These are phyloP conservation scores for Cytospora piceicola DNA, from an alignment of 2,329 filamentous ascomycete genomes.

Conservation along the genomic window DNA sequence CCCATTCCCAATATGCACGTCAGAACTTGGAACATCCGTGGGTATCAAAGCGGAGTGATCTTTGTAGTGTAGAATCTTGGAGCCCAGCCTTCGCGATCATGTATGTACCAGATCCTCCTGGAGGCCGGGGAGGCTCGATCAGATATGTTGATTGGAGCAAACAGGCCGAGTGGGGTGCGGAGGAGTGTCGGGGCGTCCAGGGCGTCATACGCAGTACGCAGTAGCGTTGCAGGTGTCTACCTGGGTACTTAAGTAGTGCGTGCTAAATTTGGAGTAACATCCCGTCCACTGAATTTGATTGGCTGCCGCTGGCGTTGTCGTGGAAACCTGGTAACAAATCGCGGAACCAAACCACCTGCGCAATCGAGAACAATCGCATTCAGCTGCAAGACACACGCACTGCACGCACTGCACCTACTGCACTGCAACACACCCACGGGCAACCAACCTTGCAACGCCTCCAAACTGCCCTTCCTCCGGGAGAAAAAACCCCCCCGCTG, in stretches of 20 bases:
- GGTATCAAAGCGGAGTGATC: background rate
- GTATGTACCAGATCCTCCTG: background rate
- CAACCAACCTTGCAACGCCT: background rate
- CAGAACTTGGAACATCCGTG: background rate
- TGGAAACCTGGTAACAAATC: background rate
- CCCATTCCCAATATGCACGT: background rate
- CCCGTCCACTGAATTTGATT: background rate
- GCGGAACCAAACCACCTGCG: background rate
- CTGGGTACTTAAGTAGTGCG: background rate
- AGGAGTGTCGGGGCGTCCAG: too few relatives aligned
- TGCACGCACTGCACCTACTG: too few relatives aligned
- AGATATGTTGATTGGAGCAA: background rate
- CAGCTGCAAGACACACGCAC: background rate
- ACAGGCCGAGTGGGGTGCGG: background rate
- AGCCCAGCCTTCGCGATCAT: background rate
- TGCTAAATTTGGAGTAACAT: background rate
- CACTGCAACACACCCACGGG: too few relatives aligned
- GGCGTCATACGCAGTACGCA: background rate
- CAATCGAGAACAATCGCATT: background rate
- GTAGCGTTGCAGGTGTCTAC: background rate
- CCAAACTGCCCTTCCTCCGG: background rate
- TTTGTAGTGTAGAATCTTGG: too few relatives aligned
- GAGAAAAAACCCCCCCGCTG: background rate
- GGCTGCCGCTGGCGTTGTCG: background rate
- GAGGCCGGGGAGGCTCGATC: background rate